Percentiles rank a stretch among this genome's conserved stretches.
phyloP scores from a whole-genome alignment of 2,329 filamentous ascomycete species.

The Ceratocystis cubensis region DNA sequence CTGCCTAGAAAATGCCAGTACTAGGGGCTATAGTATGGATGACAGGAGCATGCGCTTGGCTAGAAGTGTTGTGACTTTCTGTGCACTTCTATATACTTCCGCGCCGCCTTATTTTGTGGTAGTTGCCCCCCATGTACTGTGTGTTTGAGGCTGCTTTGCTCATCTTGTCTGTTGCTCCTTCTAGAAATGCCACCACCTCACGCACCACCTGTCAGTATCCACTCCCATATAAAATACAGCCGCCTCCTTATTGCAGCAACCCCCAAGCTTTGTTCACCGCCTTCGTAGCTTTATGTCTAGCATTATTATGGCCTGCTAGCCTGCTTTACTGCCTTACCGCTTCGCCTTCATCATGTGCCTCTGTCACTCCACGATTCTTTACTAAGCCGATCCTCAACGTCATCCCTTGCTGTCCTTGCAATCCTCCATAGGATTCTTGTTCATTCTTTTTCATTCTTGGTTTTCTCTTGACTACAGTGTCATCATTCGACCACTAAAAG shows the following conservation, averaged over 20 bases:
- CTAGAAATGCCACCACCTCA: neutral
- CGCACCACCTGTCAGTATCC: neutral
- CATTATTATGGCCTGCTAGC: neutral
- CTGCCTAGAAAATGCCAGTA: neutral
- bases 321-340: neutral
- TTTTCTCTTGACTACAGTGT: too few relatives aligned
- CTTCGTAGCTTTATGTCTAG: neutral
- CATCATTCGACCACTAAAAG: too few relatives aligned
- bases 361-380: neutral
- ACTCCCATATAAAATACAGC: neutral
- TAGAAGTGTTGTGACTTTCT: neutral
- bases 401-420: neutral
- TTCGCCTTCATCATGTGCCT: neutral
- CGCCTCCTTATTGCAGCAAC: neutral
- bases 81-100: neutral
- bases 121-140: neutral
- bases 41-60: neutral
- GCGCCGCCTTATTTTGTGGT: neutral
- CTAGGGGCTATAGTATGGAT: too few relatives aligned
- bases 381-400: neutral
- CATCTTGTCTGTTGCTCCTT: constrained; percentile 2
- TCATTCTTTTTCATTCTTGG: neutral
- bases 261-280: neutral
- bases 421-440: neutral
- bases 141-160: neutral